phyloP scores from a whole-genome alignment of 805 yeast species.

The Sungouiella thailandica region DNA sequence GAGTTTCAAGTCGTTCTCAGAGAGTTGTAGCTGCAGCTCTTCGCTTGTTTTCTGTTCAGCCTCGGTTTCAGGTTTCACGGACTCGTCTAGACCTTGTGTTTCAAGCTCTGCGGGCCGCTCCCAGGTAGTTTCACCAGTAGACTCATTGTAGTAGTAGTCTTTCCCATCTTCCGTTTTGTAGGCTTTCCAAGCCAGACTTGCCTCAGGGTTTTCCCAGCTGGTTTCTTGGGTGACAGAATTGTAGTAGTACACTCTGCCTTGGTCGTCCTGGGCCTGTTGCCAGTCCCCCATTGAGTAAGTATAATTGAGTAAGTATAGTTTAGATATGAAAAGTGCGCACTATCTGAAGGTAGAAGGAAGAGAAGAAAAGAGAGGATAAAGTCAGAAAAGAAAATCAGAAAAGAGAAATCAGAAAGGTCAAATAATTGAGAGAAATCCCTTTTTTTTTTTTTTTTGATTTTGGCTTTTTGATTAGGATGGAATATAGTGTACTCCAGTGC shows the following conservation, averaged over 20 bases:
- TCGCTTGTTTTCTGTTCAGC: slow-evolving; percentile 3
- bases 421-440: too few relatives aligned
- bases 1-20: slow-evolving; percentile 17
- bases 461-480: too few relatives aligned
- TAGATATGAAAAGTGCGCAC: slow-evolving; percentile 1
- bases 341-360: too few relatives aligned
- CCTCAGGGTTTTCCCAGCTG: slow-evolving; percentile 76
- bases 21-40: slow-evolving; percentile 9
- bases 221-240: slow-evolving; percentile 62
- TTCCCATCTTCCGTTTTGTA: slow-evolving; percentile 51
- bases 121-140: slow-evolving; percentile 73
- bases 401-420: too few relatives aligned
- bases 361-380: too few relatives aligned
- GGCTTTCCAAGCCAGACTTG: slow-evolving; percentile 35
- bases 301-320: not conserved
- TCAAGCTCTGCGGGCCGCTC: slow-evolving; percentile 56
- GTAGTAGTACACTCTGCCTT: slow-evolving; percentile 70
- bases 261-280: slow-evolving; percentile 60
- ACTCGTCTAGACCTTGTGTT: too few relatives aligned
- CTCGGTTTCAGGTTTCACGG: slow-evolving; percentile 3
- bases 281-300: slow-evolving; percentile 43
- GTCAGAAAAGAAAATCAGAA: too few relatives aligned
- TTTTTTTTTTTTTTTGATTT: too few relatives aligned
- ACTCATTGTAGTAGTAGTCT: slow-evolving; percentile 63
- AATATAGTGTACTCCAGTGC: too few relatives aligned